phyloP scores from a whole-genome alignment of 2,329 filamentous ascomycete genomes.

The Aspergillus phoenicis region DNA sequence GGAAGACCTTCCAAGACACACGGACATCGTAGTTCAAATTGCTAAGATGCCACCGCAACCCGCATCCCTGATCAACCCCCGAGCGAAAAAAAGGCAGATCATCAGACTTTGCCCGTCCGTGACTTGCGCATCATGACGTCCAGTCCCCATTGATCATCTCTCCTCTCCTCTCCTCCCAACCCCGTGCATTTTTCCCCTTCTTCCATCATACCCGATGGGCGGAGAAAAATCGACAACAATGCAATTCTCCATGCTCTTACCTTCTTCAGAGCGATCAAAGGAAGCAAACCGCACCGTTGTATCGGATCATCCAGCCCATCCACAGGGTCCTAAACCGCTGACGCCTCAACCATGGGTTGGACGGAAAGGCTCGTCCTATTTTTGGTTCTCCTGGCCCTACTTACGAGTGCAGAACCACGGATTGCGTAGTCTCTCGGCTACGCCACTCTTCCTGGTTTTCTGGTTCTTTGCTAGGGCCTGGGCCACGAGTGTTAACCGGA shows the following conservation, averaged over 20 bases:
- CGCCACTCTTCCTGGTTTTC: not conserved
- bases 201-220: not conserved
- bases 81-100: conserved; percentile 2
- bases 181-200: not conserved
- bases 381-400: conserved; percentile 11
- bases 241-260: not conserved
- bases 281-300: not conserved
- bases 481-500: not conserved
- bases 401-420: conserved; percentile 10
- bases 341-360: conserved; percentile 6
- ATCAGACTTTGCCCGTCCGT: conserved; percentile 6
- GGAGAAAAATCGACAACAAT: not conserved
- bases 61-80: conserved; percentile 6
- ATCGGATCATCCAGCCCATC: not conserved
- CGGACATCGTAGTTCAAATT: not conserved
- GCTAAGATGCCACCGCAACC: not conserved
- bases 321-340: not conserved
- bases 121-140: conserved; percentile 10
- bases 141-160: conserved; percentile 4
- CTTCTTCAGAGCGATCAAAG: not conserved
- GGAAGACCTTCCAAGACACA: not conserved
- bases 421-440: conserved; percentile 3
- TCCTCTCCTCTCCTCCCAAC: not conserved
- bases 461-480: not conserved
- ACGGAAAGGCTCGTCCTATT: conserved; percentile 15